Evolutionary conservation across 768 basidiomycete genomes (phyloP).

Genomic region (Suillus plorans): DNA sequence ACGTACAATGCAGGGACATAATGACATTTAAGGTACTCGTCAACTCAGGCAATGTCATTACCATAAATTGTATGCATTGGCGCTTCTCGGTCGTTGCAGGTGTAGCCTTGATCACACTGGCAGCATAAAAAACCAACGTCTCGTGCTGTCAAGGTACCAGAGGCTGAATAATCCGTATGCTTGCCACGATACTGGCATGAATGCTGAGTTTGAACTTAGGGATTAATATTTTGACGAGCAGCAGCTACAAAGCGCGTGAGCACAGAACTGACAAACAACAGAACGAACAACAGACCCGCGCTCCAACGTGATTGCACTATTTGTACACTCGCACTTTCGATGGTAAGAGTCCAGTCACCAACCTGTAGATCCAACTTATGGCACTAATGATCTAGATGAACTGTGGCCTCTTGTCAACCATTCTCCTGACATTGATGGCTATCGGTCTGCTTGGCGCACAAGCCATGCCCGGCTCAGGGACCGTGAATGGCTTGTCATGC

Average conservation of each 20-base stretch:
- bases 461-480: background rate
- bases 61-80: slow-evolving; percentile 48
- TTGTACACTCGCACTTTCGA: background rate
- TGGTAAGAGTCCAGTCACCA: background rate
- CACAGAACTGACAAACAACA: background rate
- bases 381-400: background rate
- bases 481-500: slow-evolving; percentile 3
- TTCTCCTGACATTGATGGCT: background rate
- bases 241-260: background rate
- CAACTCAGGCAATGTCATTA: slow-evolving; percentile 44
- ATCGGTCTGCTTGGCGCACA: background rate
- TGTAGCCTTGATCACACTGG: slow-evolving; percentile 38
- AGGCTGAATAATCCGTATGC: background rate
- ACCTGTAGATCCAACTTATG: background rate
- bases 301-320: background rate
- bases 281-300: background rate
- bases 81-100: slow-evolving; percentile 82
- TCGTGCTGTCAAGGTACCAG: background rate
- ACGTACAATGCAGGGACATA: slow-evolving; percentile 78
- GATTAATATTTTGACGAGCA: background rate
- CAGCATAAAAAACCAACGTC: background rate
- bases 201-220: background rate
- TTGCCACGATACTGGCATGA: background rate
- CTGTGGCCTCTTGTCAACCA: background rate
- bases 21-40: slow-evolving; percentile 68